These are phyloP conservation scores for Canna indica DNA, from an alignment of 176 grass and related monocot species.

Conservation along the genomic window DNA sequence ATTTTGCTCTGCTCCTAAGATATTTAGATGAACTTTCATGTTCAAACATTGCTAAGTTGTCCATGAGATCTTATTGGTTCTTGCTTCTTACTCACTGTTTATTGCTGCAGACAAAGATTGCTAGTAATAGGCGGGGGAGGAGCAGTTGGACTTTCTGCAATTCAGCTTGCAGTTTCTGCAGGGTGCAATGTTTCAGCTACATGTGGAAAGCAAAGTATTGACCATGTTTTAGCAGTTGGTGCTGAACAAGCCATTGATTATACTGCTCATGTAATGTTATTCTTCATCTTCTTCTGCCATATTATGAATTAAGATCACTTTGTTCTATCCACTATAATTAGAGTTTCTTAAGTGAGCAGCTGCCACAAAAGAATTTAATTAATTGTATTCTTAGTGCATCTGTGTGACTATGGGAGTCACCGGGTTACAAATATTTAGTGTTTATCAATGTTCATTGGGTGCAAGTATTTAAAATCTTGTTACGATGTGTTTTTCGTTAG, in stretches of 20 bases:
- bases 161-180: conserved; percentile 67
- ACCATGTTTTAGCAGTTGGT: conserved; percentile 51
- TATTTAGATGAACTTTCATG: neutral
- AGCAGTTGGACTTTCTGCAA: conserved; percentile 75
- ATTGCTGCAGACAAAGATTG: conserved; percentile 54
- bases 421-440: too few relatives aligned
- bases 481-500: neutral
- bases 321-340: neutral
- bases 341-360: neutral
- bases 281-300: conserved; percentile 7
- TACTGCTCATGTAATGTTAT: conserved; percentile 48
- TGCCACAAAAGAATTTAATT: neutral
- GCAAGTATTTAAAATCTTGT: too few relatives aligned
- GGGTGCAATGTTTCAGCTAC: conserved; percentile 68
- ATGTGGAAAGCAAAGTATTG: conserved; percentile 74
- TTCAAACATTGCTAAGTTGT: neutral
- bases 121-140: conserved; percentile 93
- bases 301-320: neutral
- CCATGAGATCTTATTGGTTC: neutral
- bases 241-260: conserved; percentile 95
- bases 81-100: conserved; percentile 5
- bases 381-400: too few relatives aligned
- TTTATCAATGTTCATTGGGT: too few relatives aligned
- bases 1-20: too few relatives aligned
- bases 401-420: too few relatives aligned